phyloP scores from a whole-genome alignment of 192 early-diverging fungal species.

The Spizellomyces sp. region DNA sequence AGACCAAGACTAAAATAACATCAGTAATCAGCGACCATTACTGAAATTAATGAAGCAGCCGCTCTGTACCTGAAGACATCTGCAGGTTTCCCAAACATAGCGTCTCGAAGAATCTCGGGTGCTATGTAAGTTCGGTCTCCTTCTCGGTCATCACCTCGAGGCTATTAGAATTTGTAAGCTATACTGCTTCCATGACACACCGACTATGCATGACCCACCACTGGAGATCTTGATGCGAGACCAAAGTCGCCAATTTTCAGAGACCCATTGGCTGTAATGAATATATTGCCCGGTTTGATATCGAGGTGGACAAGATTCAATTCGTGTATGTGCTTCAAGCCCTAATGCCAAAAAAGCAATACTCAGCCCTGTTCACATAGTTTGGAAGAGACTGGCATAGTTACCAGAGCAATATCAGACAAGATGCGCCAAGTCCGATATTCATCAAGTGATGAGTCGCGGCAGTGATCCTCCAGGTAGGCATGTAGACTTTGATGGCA shows the following conservation, averaged over 20 bases:
- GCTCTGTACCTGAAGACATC: conserved; percentile 80
- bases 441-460: conserved; percentile 53
- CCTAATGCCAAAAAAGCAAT: conserved; percentile 35
- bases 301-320: conserved; percentile 80
- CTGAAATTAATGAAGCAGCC: background rate
- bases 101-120: conserved; percentile 73
- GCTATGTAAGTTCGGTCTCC: conserved; percentile 95
- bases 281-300: conserved; percentile 87
- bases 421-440: conserved; percentile 75
- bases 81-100: conserved; percentile 70
- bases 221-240: conserved; percentile 64
- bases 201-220: conserved; percentile 36
- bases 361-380: background rate
- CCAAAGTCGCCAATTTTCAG: conserved; percentile 95
- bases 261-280: conserved; percentile 63
- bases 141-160: conserved; percentile 64
- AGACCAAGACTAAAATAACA: conserved; percentile 74
- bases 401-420: conserved; percentile 57
- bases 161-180: background rate
- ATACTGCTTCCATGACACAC: conserved; percentile 6
- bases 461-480: conserved; percentile 35
- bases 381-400: background rate
- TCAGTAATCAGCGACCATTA: background rate
- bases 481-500: conserved; percentile 17
- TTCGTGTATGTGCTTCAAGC: conserved; percentile 73